These are phyloP conservation scores for Aspergillus tubingensis DNA, from an alignment of 2,329 filamentous ascomycete species.

Conservation along the genomic window DNA sequence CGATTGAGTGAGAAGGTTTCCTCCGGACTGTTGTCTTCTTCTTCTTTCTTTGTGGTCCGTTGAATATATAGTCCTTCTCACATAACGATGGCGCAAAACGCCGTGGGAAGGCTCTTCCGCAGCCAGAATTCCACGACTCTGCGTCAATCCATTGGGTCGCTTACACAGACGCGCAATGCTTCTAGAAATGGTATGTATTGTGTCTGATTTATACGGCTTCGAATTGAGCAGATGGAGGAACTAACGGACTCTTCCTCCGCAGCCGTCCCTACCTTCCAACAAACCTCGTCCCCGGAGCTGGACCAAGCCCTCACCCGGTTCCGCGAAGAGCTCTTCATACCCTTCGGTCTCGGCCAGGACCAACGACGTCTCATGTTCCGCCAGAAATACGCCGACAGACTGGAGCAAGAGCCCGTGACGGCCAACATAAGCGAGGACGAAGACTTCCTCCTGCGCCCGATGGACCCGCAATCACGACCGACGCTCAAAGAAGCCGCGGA, in stretches of 20 bases:
- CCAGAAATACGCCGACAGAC: slow-evolving; percentile 34
- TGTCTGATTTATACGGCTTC: background rate
- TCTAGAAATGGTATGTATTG: slow-evolving; percentile 33
- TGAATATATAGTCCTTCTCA: background rate
- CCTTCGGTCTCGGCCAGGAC: slow-evolving; percentile 38
- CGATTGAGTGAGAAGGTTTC: background rate
- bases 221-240: background rate
- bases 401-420: slow-evolving; percentile 44
- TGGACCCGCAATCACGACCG: slow-evolving; percentile 37
- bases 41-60: background rate
- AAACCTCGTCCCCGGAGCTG: slow-evolving; percentile 44
- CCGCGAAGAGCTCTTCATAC: slow-evolving; percentile 49
- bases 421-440: slow-evolving; percentile 41
- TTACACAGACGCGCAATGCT: slow-evolving; percentile 35
- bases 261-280: slow-evolving; percentile 44
- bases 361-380: slow-evolving; percentile 46
- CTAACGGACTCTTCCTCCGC: background rate
- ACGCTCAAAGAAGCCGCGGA: slow-evolving; percentile 33
- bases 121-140: slow-evolving; percentile 35
- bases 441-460: slow-evolving; percentile 43
- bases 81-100: slow-evolving; percentile 41
- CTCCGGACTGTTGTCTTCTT: background rate
- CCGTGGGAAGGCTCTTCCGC: slow-evolving; percentile 41
- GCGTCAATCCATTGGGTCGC: slow-evolving; percentile 33
- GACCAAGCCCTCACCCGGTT: slow-evolving; percentile 43